Conservation (phyloP, 2,329 filamentous ascomycete species). For the Periconia macrospinosa region DNA sequence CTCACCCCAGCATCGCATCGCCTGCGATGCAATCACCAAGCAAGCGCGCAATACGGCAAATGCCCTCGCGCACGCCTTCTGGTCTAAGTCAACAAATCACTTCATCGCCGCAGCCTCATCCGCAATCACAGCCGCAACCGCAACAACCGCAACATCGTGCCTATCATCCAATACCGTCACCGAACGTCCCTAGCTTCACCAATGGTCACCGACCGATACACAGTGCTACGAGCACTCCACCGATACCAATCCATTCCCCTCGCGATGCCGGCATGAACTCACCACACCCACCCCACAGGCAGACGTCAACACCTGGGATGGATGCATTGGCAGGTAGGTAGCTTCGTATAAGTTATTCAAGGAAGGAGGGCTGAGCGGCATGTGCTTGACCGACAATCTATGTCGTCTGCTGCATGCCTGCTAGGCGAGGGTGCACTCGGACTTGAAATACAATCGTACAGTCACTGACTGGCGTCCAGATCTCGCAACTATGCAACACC, state of each 20-base stretch:
- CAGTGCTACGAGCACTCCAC: slow-evolving; percentile 36
- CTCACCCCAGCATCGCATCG: slow-evolving; percentile 22
- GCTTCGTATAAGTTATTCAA: neutral
- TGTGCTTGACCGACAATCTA: neutral
- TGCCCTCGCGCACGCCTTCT: slow-evolving; percentile 45
- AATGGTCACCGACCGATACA: slow-evolving; percentile 35
- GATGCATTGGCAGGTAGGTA: slow-evolving; percentile 50
- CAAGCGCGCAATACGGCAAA: slow-evolving; percentile 35
- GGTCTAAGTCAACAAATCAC: slow-evolving; percentile 48
- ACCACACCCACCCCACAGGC: slow-evolving; percentile 40
- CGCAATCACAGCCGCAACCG: slow-evolving; percentile 35
- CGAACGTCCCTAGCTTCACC: slow-evolving; percentile 25
- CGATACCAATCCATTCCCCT: slow-evolving; percentile 25
- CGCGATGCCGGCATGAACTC: slow-evolving; percentile 38
- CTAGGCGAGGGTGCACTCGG: neutral
- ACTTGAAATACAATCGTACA: neutral
- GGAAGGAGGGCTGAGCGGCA: neutral
- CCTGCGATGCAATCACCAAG: slow-evolving; percentile 32
- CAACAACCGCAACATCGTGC: slow-evolving; percentile 33
- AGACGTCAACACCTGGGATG: slow-evolving; percentile 51
- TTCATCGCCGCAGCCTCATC: slow-evolving; percentile 37
- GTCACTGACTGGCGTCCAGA: slow-evolving; percentile 31
- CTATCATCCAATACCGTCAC: slow-evolving; percentile 38
- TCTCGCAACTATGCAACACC: slow-evolving; percentile 51
- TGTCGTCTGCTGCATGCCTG: neutral